A percentile compares a stretch with the other conserved stretches of the same genome.
Evolutionary conservation across 768 basidiomycete genomes (phyloP).

Genomic region (Phanerochaete carnosa): DNA sequence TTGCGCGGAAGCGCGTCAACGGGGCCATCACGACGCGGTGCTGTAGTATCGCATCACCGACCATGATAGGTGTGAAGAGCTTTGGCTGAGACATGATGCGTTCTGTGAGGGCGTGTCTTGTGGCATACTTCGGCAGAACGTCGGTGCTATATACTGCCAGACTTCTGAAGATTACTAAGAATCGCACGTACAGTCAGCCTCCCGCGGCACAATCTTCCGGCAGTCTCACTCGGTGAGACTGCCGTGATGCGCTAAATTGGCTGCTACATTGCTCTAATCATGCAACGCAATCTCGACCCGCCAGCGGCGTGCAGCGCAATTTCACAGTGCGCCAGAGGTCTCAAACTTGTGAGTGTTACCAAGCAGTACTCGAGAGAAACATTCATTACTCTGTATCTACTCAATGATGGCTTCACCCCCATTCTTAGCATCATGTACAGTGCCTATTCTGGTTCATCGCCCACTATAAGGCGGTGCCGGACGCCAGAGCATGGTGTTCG

Average conservation of each 20-base stretch:
- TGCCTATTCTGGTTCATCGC: too few species aligned
- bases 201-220: not conserved
- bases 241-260: not conserved
- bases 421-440: too few species aligned
- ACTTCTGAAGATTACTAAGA: not conserved
- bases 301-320: too few species aligned
- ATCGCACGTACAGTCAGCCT: not conserved
- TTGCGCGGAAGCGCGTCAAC: slow-evolving; percentile 43
- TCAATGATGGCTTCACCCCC: too few species aligned
- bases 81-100: not conserved
- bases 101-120: not conserved
- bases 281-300: too few species aligned
- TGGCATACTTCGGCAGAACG: not conserved
- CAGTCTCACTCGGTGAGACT: not conserved
- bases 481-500: too few species aligned
- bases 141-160: not conserved
- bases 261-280: not conserved
- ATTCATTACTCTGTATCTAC: too few species aligned
- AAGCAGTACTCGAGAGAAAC: too few species aligned
- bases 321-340: too few species aligned
- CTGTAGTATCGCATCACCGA: slow-evolving; percentile 38
- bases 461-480: too few species aligned
- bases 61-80: slow-evolving; percentile 45
- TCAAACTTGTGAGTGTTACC: too few species aligned
- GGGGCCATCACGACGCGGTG: slow-evolving; percentile 57